Conservation (phyloP, 192 early-diverging fungal genomes). For the Coemansia sp. region DNA sequence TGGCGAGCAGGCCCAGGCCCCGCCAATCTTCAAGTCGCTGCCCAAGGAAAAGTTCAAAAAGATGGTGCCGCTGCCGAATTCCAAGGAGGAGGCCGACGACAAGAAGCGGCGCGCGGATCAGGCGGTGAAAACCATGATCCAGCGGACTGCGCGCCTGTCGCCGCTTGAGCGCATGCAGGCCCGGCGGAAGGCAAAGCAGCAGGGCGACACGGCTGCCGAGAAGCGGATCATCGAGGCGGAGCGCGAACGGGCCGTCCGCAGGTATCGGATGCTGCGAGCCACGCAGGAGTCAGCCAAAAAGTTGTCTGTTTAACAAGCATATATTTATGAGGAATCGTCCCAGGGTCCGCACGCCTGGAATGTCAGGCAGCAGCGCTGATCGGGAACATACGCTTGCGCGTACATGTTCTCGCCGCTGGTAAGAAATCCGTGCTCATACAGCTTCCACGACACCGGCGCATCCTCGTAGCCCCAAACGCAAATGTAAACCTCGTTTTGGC, state of each 20-base stretch:
- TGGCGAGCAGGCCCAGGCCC: slow-evolving; percentile 45
- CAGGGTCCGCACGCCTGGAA: slow-evolving; percentile 47
- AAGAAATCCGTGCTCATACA: slow-evolving; percentile 28
- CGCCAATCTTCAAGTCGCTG: slow-evolving; percentile 40
- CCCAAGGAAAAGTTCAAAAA: slow-evolving; percentile 46
- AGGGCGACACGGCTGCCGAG: slow-evolving; percentile 36
- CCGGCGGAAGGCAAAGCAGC: slow-evolving; percentile 29
- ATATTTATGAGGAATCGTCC: slow-evolving; percentile 32
- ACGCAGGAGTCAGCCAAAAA: slow-evolving; percentile 4
- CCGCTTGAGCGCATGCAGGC: slow-evolving; percentile 48
- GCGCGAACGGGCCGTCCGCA: slow-evolving; percentile 39
- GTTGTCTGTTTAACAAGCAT: neutral
- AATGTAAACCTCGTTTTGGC: slow-evolving; percentile 3
- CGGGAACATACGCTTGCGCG: slow-evolving; percentile 18
- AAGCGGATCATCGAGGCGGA: slow-evolving; percentile 46
- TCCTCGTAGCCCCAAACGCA: slow-evolving; percentile 50
- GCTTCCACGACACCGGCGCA: slow-evolving; percentile 32
- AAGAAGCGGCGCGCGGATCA: slow-evolving; percentile 27
- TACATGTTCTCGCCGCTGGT: slow-evolving; percentile 43
- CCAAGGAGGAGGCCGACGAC: slow-evolving; percentile 20
- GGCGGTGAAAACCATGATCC: slow-evolving; percentile 47
- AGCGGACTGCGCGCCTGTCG: slow-evolving; percentile 32
- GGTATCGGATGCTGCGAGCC: slow-evolving; percentile 44
- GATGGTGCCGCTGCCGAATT: slow-evolving; percentile 37
- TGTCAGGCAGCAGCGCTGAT: slow-evolving; percentile 11